phyloP scores from a whole-genome alignment of 352 stramenopile species.

The Stramenopiles sp. region DNA sequence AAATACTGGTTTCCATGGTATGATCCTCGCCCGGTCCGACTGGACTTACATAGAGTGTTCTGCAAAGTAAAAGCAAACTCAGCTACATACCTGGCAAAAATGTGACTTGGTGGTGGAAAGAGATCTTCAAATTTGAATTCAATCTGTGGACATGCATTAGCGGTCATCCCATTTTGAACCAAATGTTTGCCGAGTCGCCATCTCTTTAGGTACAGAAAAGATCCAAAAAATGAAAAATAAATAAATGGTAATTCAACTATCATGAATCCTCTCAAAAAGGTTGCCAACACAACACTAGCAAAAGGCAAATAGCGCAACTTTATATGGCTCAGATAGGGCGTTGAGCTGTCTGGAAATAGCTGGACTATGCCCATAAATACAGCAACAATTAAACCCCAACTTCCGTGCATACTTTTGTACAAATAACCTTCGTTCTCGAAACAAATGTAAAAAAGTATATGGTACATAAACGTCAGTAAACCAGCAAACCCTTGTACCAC shows the following conservation, averaged over 20 bases:
- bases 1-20: neutral
- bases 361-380: neutral
- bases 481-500: neutral
- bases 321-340: neutral
- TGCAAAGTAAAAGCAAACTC: neutral
- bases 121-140: neutral
- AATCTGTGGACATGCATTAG: neutral
- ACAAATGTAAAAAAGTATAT: neutral
- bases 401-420: neutral
- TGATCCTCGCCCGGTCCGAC: neutral
- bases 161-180: too few relatives aligned
- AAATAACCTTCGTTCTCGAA: neutral
- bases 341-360: neutral
- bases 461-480: neutral
- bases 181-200: neutral
- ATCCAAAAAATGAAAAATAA: neutral
- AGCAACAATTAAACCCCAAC: neutral
- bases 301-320: neutral
- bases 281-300: neutral
- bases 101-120: neutral
- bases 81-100: neutral
- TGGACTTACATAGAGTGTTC: neutral
- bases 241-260: neutral
- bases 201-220: neutral
- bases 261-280: neutral